phyloP scores from a whole-genome alignment of 2,329 filamentous ascomycete species.

The Beauveria bassiana region DNA sequence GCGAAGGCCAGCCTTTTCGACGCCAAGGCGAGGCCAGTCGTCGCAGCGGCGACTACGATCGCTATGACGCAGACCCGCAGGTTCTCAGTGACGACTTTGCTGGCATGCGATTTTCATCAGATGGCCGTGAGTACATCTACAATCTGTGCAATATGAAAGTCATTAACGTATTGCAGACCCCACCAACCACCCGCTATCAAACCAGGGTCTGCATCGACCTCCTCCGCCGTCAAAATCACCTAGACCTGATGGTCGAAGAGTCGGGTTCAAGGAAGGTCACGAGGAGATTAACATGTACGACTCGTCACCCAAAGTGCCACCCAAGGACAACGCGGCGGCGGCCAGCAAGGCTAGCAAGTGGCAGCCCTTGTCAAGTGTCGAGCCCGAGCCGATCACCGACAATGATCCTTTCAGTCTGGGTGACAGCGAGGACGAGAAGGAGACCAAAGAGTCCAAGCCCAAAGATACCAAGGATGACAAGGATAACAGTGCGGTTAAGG shows the following conservation, averaged over 20 bases:
- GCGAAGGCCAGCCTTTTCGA: conserved; percentile 28
- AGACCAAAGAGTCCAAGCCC: conserved; percentile 38
- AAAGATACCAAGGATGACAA: conserved; percentile 49
- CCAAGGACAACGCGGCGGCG: conserved; percentile 39
- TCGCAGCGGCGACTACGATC: conserved; percentile 78
- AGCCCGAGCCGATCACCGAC: conserved; percentile 76
- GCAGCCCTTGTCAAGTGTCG: conserved; percentile 80
- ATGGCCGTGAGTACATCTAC: conserved; percentile 46
- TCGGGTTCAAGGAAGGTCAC: conserved; percentile 53
- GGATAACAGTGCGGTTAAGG: conserved; percentile 44
- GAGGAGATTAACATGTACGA: conserved; percentile 78
- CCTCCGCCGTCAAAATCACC: conserved; percentile 46
- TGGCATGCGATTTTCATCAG: conserved; percentile 54
- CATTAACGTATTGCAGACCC: conserved; percentile 22
- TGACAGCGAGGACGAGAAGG: conserved; percentile 90
- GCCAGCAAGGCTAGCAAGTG: conserved; percentile 80
- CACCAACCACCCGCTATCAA: conserved; percentile 56
- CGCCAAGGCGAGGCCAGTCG: conserved; percentile 55
- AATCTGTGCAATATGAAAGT: not conserved
- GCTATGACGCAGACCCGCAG: conserved; percentile 91
- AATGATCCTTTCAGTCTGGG: conserved; percentile 96
- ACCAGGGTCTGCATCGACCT: conserved; percentile 74
- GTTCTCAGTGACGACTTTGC: conserved; percentile 86
- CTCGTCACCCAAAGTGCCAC: conserved; percentile 47
- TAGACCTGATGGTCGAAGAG: conserved; percentile 42